Conservation (phyloP, 2,329 filamentous ascomycete species). For the Aotearoamyces nothofagi region DNA sequence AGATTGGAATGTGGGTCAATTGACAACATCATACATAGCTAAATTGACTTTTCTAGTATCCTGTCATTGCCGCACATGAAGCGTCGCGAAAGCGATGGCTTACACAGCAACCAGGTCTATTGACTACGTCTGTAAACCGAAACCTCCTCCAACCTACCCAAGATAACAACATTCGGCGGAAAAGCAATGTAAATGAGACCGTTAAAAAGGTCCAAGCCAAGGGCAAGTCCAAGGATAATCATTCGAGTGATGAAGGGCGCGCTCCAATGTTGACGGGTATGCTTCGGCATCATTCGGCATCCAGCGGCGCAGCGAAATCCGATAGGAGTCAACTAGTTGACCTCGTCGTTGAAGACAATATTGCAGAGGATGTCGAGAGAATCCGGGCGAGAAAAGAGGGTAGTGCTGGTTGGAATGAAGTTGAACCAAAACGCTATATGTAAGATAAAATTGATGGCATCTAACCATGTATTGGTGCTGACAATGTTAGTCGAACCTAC, state of each 20-base stretch:
- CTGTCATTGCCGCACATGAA: conserved; percentile 75
- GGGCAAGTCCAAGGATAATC: conserved; percentile 12
- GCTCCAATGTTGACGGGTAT: conserved; percentile 20
- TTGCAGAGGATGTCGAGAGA: conserved; percentile 45
- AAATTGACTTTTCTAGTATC: conserved; percentile 45
- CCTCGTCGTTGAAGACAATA: conserved; percentile 46
- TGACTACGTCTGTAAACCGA: conserved; percentile 39
- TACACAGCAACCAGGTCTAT: conserved; percentile 29
- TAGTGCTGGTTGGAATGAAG: conserved; percentile 42
- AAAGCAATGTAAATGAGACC: conserved; percentile 23
- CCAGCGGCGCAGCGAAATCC: conserved; percentile 32
- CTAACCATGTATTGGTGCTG: conserved; percentile 3
- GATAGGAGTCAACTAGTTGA: conserved; percentile 50
- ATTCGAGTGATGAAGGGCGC: conserved; percentile 15
- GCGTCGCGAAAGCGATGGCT: conserved; percentile 57
- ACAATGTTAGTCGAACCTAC: conserved; percentile 31
- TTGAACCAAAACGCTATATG: conserved; percentile 37
- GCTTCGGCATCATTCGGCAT: conserved; percentile 30
- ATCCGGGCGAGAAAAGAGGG: conserved; percentile 47
- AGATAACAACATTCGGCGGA: conserved; percentile 17
- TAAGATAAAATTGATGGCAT: conserved; percentile 19
- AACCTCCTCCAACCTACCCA: conserved; percentile 35
- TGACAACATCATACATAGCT: background rate
- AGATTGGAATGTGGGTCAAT: conserved; percentile 83
- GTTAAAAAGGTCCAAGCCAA: conserved; percentile 18